Evolutionary conservation across 2,329 filamentous ascomycete species (phyloP), one percentile per base, ranked within the genome.

Genomic region (Chaetomiaceae sp.): DNA sequence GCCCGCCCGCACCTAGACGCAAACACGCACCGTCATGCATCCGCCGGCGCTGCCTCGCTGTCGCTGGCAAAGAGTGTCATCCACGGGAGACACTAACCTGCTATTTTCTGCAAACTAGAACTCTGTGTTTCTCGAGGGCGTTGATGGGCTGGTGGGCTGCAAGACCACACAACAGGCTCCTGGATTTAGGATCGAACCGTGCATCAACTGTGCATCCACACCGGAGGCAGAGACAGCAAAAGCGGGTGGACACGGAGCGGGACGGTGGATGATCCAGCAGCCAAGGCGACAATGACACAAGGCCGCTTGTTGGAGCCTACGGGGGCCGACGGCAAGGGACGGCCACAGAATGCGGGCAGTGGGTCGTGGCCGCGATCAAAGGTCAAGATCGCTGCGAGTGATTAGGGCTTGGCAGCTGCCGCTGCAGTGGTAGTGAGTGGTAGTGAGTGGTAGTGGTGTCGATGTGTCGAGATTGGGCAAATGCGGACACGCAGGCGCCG

Each of bases 391-490:
- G 44, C 37, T 30, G 36, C 44, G 50, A 49, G 16, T 27, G 20
- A n/a, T 18, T 6, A 1, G 14, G 43, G 27, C 34, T 52, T 46
- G 49, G 49, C 42, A 27, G n/a, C 21, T 41, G 49, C 34, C 30
- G 25, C 16, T 33, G n/a, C 20, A 9, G 29, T 29, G 34, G 42
- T 37, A n/a, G 23, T 14, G n/a, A n/a, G n/a, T n/a, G n/a, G n/a
- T n/a, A n/a, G n/a, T n/a, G n/a, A n/a, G n/a, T n/a, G n/a, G n/a
- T 4, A 13, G 14, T 10, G 14, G 36, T 52, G 34, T 46, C 47
- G 45, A 38, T 55, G 45, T 16, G 46, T 55, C 49, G 36, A 38
- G 51, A 50, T 59, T 58, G 58, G 61, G 53, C 57, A 59, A 62
- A 58, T 55, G 54, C 51, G 54, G 47, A 52, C 25, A 16, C 46